Conservation (phyloP, 306 rosid genomes). For the Ziziphus jujuba region DNA sequence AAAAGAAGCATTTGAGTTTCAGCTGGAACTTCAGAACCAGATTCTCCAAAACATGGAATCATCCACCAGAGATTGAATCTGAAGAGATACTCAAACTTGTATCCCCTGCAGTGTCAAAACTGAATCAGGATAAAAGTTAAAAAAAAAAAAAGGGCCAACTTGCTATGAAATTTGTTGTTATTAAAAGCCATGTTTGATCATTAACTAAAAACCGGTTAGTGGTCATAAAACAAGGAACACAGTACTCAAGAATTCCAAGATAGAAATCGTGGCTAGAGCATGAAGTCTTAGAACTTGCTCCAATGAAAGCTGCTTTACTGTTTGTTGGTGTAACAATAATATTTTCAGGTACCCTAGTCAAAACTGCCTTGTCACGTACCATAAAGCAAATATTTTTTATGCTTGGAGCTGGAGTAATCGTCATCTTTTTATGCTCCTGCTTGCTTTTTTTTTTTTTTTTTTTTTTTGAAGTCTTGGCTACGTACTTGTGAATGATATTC, state of each 20-base stretch:
- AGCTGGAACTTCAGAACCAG: constrained; percentile 51
- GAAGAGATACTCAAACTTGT: constrained; percentile 46
- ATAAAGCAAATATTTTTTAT: constrained; percentile 37
- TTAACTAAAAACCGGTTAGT: too few relatives aligned
- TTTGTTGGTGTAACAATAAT: constrained; percentile 34
- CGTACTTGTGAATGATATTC: too few relatives aligned
- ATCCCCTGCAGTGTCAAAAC: constrained; percentile 36
- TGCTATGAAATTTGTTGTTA: too few relatives aligned
- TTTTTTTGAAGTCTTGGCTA: too few relatives aligned
- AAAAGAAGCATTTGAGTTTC: constrained; percentile 66
- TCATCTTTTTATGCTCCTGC: neutral
- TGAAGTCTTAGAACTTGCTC: constrained; percentile 36
- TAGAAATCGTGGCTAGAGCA: constrained; percentile 48
- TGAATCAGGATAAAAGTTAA: neutral
- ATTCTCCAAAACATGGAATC: constrained; percentile 54
- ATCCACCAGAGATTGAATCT: constrained; percentile 73
- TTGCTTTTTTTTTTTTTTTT: too few relatives aligned
- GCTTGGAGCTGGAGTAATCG: constrained; percentile 16
- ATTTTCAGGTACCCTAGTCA: constrained; percentile 46
- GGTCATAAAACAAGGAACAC: too few relatives aligned
- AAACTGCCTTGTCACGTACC: constrained; percentile 38
- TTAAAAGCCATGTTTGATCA: too few relatives aligned
- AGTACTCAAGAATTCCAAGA: constrained; percentile 53
- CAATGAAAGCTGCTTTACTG: constrained; percentile 44
- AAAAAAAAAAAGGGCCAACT: neutral